Evolutionary conservation across 768 basidiomycete genomes (phyloP).

Genomic region (Sporobolomyces pararoseus): DNA sequence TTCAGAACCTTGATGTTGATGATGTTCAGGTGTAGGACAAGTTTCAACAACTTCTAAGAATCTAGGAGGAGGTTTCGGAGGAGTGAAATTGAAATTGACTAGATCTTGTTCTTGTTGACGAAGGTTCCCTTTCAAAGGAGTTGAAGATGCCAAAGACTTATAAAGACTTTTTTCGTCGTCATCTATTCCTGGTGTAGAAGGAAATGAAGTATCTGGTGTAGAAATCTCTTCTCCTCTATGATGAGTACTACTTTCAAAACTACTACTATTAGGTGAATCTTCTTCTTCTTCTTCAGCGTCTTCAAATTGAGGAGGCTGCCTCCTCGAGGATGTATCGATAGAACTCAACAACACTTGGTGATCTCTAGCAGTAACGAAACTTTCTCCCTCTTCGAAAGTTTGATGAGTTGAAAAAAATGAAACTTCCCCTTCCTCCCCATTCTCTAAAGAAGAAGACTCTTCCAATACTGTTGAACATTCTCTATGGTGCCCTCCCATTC

Average conservation of each 20-base stretch:
- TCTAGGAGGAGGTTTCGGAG: not conserved
- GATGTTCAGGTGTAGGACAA: constrained; percentile 13
- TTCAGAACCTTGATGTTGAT: no score
- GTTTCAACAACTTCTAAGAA: constrained; percentile 10
- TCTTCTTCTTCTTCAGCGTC: not conserved
- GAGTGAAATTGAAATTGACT: not conserved
- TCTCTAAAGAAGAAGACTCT: not conserved
- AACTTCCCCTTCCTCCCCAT: not conserved
- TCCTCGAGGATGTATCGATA: no score
- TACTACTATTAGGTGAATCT: no score
- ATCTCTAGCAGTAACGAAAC: not conserved
- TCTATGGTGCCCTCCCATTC: no score
- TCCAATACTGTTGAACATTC: constrained; percentile 2
- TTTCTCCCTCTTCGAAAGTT: no score
- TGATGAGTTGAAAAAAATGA: not conserved
- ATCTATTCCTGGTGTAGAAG: not conserved
- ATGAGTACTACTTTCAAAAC: no score
- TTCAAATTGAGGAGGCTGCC: not conserved
- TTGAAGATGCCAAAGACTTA: not conserved
- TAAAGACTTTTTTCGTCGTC: not conserved
- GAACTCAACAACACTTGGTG: no score
- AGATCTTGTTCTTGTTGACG: not conserved
- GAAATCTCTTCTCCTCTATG: no score
- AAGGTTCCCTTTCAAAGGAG: constrained; percentile 9
- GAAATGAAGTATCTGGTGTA: constrained; percentile 9